Base-by-base conservation (phyloP, 2,329 filamentous ascomycete genomes). In the Claviceps sorghi region DNA sequence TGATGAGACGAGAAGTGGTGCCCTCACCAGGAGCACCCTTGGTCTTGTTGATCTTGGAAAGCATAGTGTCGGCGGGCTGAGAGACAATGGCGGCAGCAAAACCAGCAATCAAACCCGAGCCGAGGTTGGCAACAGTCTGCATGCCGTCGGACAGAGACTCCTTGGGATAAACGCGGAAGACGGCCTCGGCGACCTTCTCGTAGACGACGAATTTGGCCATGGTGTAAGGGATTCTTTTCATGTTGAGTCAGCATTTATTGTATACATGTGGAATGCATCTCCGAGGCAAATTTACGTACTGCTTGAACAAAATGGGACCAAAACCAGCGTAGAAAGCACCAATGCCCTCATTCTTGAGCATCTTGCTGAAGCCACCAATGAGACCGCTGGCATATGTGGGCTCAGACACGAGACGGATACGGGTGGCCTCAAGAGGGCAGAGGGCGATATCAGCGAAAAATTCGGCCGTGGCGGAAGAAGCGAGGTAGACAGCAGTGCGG, bases 11-110 rank as follows among this genome's bases (percentile, higher is more conserved):
- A 69, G 75, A 78, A 67, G 79, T 79, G 64, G 86, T 93, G 65
- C 88, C 82, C 77, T 94, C 86, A 77, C 88, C 88, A 60, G 88
- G 87, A 56, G 82, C 76, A 73, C 86, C 88, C 77, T 88, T 83
- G 73, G 85, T 88, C 85, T 93, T 93, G 85, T 94, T 94, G 79
- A 94, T 93, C 82, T 91, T 93, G 74, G 80, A 86, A 59, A 94
- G 83, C 88, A 94, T 94, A 67, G 88, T 94, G 71, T 94, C 88
- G 69, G 88, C 88, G 62, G 88, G 88, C 76, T 94, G 88, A 58
- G 88, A 94, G 68, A 94, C 79, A 63, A 91, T 69, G 67, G 88
- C 88, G 63, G 88, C 88, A 64, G 87, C 88, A 74, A 94, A 88
- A 85, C 88, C 70, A 57, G 70, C 70, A 56, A 72, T 66, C 58